Evolutionary conservation across 2,329 filamentous ascomycete genomes (phyloP), one percentile per base, ranked within the genome.

Genomic region (Fusarium falciforme): DNA sequence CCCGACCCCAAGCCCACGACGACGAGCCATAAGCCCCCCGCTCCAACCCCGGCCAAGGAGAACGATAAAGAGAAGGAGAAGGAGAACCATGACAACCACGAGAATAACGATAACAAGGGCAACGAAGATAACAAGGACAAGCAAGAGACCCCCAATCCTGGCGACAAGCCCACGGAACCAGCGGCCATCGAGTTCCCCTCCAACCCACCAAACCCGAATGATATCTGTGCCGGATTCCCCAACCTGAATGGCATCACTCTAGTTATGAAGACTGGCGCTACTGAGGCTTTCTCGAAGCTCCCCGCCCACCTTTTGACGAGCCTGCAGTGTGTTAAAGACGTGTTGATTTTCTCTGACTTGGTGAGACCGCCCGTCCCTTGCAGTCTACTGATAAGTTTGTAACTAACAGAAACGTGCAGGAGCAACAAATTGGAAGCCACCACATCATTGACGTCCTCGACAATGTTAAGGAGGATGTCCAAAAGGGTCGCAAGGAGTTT

Each of bases 221-320:
- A 40, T n/a, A 60, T 74, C 2, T 88, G 86, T 74, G 78, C 80
- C 49, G 79, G 79, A 67, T 85, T 87, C 61, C 85, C 85, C 12
- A 75, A 83, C 63, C 83, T 83, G 40, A 80, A 85, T 33, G 83
- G 84, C 68, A 82, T 88, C 52, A 82, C 87, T 35, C 80, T 90
- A 31, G 84, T 90, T 65, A 86, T 91, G 82, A 91, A 91, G 81
- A 90, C 89, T 2, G 89, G 89, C 54, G 87, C 88, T 4, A 89
- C 87, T 49, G 88, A 90, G 76, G 82, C 86, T 14, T 88, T 84
- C 74, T 84, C 87, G 29, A 87, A 87, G 71, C 79, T 91, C 5
- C 88, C 89, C 9, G 87, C 86, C 3, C 89, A 90, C 67, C 82
- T 91, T 25, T 81, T 89, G 66, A 89, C 89, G 3, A 85, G 85